These are phyloP conservation scores for Blumeria hordei DNA, from an alignment of 2,329 filamentous ascomycete species.

Conservation along the genomic window DNA sequence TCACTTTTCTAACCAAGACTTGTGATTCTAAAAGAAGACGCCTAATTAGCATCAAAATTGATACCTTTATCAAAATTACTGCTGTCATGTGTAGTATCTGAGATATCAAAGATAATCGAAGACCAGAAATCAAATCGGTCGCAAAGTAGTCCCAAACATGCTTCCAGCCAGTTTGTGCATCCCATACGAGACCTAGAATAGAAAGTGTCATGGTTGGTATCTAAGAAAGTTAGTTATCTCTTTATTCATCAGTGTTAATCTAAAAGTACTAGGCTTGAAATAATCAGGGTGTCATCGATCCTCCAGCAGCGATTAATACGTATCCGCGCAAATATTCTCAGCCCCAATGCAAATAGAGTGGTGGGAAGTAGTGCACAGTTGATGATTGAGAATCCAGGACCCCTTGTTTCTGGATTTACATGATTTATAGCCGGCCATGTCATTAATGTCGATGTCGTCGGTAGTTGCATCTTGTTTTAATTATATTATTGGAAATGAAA, in stretches of 20 bases:
- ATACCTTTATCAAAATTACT: neutral
- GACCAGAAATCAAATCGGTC: neutral
- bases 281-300: neutral
- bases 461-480: neutral
- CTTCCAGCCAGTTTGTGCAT: neutral
- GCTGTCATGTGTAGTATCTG: neutral
- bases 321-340: neutral
- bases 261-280: neutral
- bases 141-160: neutral
- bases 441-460: neutral
- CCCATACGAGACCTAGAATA: neutral
- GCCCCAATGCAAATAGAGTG: neutral
- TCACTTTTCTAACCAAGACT: neutral
- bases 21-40: neutral
- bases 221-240: neutral
- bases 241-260: neutral
- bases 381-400: neutral
- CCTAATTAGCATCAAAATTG: neutral
- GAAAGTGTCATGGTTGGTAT: neutral
- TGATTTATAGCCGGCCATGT: neutral
- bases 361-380: neutral
- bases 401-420: neutral
- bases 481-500: no score
- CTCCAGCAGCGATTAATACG: neutral
- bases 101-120: neutral